phyloP scores from a whole-genome alignment of 345 rosid genomes.

The Syzygium jambos region DNA sequence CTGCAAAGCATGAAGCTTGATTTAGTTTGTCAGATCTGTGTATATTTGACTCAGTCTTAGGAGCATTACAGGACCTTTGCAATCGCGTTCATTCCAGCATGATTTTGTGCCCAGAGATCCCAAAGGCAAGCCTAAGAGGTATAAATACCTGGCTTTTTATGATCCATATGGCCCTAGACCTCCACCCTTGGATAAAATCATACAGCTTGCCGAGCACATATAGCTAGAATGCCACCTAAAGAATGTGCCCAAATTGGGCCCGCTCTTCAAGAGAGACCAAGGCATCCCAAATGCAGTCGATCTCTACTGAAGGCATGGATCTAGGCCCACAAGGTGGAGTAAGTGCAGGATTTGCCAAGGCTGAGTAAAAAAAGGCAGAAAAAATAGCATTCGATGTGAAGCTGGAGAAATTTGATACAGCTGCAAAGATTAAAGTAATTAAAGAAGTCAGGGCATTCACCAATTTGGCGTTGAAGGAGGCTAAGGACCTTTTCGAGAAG shows the following conservation, averaged over 20 bases:
- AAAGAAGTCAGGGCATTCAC: constrained; percentile 30
- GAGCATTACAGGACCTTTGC: constrained; percentile 21
- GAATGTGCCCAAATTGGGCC: constrained; percentile 9
- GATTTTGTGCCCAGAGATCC: constrained; percentile 50
- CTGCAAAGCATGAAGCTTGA: constrained; percentile 22
- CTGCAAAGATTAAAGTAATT: constrained; percentile 34
- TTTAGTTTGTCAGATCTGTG: constrained; percentile 13
- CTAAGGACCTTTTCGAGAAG: constrained; percentile 37
- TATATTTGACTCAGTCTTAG: constrained; percentile 2
- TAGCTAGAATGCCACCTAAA: constrained; percentile 12
- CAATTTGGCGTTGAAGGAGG: constrained; percentile 32
- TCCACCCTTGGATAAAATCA: constrained; percentile 38
- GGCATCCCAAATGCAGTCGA: constrained; percentile 5
- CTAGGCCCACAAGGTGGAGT: constrained; percentile 9
- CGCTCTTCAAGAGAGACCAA: constrained; percentile 1
- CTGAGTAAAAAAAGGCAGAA: constrained; percentile 20
- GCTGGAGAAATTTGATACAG: constrained; percentile 33
- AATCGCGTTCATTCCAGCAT: constrained; percentile 39
- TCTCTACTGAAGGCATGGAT: constrained; percentile 14
- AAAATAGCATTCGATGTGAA: constrained; percentile 21
- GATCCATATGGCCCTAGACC: constrained; percentile 53
- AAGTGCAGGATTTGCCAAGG: constrained; percentile 10
- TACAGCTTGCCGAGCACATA: constrained; percentile 48
- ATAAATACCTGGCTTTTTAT: constrained; percentile 39
- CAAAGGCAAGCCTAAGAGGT: constrained; percentile 27